Evolutionary conservation across 352 stramenopile species (phyloP), one percentile per base, ranked within the genome.

Genomic region (Phytopythium chamaehyphon): DNA sequence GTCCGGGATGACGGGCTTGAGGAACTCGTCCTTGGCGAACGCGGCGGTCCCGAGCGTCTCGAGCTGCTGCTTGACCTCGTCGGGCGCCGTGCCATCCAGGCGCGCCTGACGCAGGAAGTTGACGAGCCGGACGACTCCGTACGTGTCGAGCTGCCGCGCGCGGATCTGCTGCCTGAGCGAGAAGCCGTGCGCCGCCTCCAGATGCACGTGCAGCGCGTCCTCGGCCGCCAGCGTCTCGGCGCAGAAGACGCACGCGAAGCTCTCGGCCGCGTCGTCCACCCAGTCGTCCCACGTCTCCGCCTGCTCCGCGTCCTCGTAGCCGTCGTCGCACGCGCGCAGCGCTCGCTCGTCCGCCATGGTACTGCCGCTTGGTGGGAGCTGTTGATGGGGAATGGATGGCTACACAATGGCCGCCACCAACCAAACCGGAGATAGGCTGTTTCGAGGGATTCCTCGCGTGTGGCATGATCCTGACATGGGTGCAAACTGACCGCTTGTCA

Each of bases 231-330:
- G 76, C 36, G 71, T 71, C 40, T 67, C 62, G 45, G 49, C 47
- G 53, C 83, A 93, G 60, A 93, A 90, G 23, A 93, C 68, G 40
- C 83, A 93, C 51, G 58, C 61, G 51, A 86, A 88, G 56, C 51
- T 71, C 21, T 54, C 18, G 47, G 70, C 54, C 48, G 60, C 61
- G 38, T 93, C 83, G 53, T 90, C 83, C 40, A 90, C 74, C 83
- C 83, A 93, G 73, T 93, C 83, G 46, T 93, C 77, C 83, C 83
- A 93, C 48, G 69, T 86, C 70, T 91, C 80, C 42, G 65, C 82
- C 72, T 91, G 78, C 46, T 55, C 71, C 40, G 47, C 49, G 45
- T 76, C 59, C 36, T 68, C 59, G 31, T 68, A 47, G 43, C 45
- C 57, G 12, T 49, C 55, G 51, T 70, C 47, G 37, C 45, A 40